Evolutionary conservation across 1,284 basidiomycete genomes (phyloP).

Genomic region (Gymnopus androsaceus): DNA sequence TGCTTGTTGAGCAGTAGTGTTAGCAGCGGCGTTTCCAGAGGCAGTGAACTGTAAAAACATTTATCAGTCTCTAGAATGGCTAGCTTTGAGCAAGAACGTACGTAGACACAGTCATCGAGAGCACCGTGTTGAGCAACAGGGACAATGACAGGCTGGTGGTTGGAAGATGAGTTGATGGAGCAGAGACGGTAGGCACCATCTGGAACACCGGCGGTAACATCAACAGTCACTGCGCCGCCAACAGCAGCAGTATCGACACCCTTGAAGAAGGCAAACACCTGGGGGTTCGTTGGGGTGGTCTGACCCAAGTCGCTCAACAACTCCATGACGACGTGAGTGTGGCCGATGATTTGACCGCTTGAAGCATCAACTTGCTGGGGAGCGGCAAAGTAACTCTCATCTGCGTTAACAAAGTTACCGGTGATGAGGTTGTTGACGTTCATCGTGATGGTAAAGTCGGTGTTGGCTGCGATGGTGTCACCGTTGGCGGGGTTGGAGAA

Average conservation of each 20-base stretch:
- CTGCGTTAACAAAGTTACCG: constrained; percentile 58
- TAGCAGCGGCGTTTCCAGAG: constrained; percentile 13
- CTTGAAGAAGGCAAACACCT: constrained; percentile 63
- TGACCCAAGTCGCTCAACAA: constrained; percentile 42
- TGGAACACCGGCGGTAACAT: constrained; percentile 57
- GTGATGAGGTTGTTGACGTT: constrained; percentile 51
- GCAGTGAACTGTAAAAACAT: constrained; percentile 17
- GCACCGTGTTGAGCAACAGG: constrained; percentile 53
- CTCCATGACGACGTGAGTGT: constrained; percentile 63
- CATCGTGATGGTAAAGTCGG: constrained; percentile 43
- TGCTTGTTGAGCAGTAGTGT: too few relatives aligned
- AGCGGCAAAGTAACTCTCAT: constrained; percentile 58
- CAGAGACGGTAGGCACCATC: constrained; percentile 63
- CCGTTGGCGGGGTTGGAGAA: constrained; percentile 53
- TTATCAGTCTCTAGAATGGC: background rate
- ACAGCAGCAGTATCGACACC: constrained; percentile 52
- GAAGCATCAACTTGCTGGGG: constrained; percentile 55
- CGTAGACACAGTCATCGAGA: constrained; percentile 43
- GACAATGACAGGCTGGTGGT: constrained; percentile 68
- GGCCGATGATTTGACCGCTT: constrained; percentile 54
- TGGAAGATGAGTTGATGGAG: constrained; percentile 59
- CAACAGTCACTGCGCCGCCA: constrained; percentile 52
- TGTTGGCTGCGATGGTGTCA: constrained; percentile 45
- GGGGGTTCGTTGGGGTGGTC: constrained; percentile 50
- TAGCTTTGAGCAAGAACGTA: constrained; percentile 28